Base-by-base conservation (phyloP, 768 basidiomycete species). In the Xerocomellus intermedius region DNA sequence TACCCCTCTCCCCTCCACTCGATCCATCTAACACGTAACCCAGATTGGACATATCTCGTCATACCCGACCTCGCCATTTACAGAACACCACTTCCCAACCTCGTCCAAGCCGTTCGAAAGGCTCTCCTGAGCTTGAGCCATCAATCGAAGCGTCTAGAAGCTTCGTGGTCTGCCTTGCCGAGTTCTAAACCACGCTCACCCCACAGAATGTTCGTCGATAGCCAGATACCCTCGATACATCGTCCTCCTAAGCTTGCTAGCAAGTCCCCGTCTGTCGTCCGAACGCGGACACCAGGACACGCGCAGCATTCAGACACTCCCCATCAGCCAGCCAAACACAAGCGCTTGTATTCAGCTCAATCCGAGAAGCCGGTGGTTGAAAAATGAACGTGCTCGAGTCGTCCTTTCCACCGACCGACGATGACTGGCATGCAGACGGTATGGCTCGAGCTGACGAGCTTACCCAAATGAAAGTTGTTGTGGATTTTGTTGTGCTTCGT, bases 1-100 rank as follows among this genome's bases (percentile, higher is more conserved):
- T 30, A 30, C 12, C 48, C 21, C 8, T 47, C 17, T 21, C 39
- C 39, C 39, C 2, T n/a, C 8, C 26, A n/a, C 19, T 12, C 4
- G 26, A 26, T 33, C 26, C n/a, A 16, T 44, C 54, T 63, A 9
- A 58, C 41, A 12, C 3, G 0, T 5, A 16, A 30, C 22, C 5
- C 22, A 70, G 70, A 47, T 35, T 70, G 70, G 69, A 64, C 67
- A 36, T 71, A 69, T 47, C 53, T 71, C 19, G 57, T 69, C 22
- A 22, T 58, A 16, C 70, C 70, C 19, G 38, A 50, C 30, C 56
- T 69, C 28, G n/a, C 59, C 46, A 43, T 61, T 2, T 72, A 69
- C 46, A 70, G 37, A 43, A 60, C 50, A 37, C 65, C 69, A 12
- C 53, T 71, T 2, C 58, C 63, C 2, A 57, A 54, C 21, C 59